phyloP scores from a whole-genome alignment of 2,329 filamentous ascomycete genomes.

The Trichothecium roseum region DNA sequence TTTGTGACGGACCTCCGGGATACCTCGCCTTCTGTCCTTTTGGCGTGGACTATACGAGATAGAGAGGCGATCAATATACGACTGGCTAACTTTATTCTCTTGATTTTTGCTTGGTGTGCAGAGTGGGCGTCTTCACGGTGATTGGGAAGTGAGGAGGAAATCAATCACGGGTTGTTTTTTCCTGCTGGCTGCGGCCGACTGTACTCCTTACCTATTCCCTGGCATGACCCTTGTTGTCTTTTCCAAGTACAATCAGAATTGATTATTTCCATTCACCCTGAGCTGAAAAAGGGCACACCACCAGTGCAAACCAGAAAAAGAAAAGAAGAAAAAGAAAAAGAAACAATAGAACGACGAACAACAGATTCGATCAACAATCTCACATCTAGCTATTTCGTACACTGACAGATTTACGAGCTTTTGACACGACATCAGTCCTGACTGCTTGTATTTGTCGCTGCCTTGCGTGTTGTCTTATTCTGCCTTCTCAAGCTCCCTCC shows the following conservation, averaged over 20 bases:
- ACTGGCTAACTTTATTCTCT: no score
- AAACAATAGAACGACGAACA: slow-evolving; percentile 1
- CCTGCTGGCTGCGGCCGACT: slow-evolving; percentile 24
- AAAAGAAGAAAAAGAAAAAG: slow-evolving; percentile 16
- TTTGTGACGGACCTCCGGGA: no score
- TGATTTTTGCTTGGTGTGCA: no score
- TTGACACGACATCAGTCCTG: slow-evolving; percentile 1
- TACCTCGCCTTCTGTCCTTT: no score
- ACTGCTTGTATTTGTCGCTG: neutral
- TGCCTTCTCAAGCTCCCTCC: no score
- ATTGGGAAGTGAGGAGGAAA: slow-evolving; percentile 25
- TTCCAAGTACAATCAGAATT: slow-evolving; percentile 40
- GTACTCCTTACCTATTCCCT: slow-evolving; percentile 28
- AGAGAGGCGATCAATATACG: no score
- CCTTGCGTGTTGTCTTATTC: neutral
- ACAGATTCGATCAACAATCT: no score
- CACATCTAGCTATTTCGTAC: neutral
- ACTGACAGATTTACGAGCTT: no score
- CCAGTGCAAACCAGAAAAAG: slow-evolving; percentile 21
- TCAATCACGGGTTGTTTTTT: slow-evolving; percentile 20
- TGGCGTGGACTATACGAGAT: no score
- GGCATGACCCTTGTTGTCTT: slow-evolving; percentile 21
- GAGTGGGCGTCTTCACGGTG: no score
- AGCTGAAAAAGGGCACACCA: slow-evolving; percentile 25
- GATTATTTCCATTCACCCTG: slow-evolving; percentile 30